Evolutionary conservation across 495 filamentous ascomycete species (phyloP).

Genomic region (Staphylotrichum tortipilum): DNA sequence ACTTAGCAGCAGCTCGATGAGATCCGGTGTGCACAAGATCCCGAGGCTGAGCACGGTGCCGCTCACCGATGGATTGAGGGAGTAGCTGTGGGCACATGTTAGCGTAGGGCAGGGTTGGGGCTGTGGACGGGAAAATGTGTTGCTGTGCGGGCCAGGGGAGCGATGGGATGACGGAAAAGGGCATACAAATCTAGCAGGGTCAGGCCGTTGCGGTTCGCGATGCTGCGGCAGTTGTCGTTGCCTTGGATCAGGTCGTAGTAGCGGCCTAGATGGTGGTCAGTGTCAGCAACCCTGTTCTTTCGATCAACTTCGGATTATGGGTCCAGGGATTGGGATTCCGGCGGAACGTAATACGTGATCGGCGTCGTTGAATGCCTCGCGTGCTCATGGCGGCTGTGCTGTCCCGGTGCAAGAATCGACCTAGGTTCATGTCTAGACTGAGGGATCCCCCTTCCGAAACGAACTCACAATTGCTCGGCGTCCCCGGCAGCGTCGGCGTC

Average conservation of each 20-base stretch:
- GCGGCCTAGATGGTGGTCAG: slow-evolving; percentile 6
- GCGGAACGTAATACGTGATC: no score
- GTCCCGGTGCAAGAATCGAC: no score
- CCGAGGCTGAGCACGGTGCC: background rate
- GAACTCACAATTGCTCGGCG: slow-evolving; percentile 18
- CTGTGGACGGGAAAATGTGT: no score
- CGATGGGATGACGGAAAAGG: background rate
- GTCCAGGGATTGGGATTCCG: no score
- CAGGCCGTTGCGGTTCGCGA: slow-evolving; percentile 8
- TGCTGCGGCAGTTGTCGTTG: slow-evolving; percentile 11
- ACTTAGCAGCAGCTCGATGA: slow-evolving; percentile 17
- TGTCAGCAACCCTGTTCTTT: background rate
- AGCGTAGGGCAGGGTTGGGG: no score
- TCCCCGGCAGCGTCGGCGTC: slow-evolving; percentile 14
- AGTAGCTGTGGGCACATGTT: slow-evolving; percentile 10
- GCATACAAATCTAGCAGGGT: slow-evolving; percentile 16
- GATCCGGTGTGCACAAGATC: slow-evolving; percentile 9
- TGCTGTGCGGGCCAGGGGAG: no score
- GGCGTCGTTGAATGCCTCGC: no score
- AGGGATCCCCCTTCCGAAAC: background rate
- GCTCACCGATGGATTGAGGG: slow-evolving; percentile 22
- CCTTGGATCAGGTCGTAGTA: slow-evolving; percentile 1
- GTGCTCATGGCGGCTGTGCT: no score
- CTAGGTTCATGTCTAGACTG: no score
- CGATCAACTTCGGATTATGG: no score